Evolutionary conservation across 208 protist genomes (phyloP).

Genomic region (Wallacemonas sp.): DNA sequence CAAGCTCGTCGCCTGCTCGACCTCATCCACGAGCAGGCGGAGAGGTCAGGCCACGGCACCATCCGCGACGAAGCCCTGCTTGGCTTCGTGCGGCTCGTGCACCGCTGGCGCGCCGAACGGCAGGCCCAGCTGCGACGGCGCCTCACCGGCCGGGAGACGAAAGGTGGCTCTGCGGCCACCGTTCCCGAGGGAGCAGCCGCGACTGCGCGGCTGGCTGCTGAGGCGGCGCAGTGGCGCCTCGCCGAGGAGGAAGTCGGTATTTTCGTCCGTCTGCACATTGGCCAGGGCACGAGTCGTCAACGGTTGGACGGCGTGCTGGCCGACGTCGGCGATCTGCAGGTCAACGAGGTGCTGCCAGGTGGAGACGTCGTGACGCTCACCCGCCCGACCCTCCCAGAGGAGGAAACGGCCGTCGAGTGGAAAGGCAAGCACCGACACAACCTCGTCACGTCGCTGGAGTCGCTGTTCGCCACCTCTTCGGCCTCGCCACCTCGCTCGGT

Average conservation of each 20-base stretch:
- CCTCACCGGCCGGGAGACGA: background rate
- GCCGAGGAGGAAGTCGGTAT: conserved; percentile 34
- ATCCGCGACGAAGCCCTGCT: background rate
- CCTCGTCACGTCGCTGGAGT: conserved; percentile 2
- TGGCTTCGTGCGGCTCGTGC: background rate
- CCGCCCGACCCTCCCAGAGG: conserved; percentile 33
- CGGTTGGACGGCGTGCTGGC: conserved; percentile 17
- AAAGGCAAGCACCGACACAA: conserved; percentile 11
- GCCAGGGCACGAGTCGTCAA: background rate
- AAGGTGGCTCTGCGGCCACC: background rate
- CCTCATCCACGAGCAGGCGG: background rate
- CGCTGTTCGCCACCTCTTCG: background rate
- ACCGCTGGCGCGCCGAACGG: background rate
- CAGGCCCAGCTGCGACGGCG: background rate
- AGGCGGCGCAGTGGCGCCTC: conserved; percentile 4
- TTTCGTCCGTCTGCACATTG: conserved; percentile 15
- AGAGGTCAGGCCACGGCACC: background rate
- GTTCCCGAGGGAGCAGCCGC: background rate
- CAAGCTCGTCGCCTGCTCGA: background rate
- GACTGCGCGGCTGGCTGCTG: background rate
- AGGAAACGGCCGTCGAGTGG: conserved; percentile 4
- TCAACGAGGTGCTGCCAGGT: conserved; percentile 61
- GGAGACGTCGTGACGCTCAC: conserved; percentile 70
- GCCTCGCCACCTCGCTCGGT: background rate
- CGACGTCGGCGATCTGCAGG: conserved; percentile 57